Evolutionary conservation across 1,139 yeast genomes (phyloP).

Genomic region (Sugiyamaella xylanicola): DNA sequence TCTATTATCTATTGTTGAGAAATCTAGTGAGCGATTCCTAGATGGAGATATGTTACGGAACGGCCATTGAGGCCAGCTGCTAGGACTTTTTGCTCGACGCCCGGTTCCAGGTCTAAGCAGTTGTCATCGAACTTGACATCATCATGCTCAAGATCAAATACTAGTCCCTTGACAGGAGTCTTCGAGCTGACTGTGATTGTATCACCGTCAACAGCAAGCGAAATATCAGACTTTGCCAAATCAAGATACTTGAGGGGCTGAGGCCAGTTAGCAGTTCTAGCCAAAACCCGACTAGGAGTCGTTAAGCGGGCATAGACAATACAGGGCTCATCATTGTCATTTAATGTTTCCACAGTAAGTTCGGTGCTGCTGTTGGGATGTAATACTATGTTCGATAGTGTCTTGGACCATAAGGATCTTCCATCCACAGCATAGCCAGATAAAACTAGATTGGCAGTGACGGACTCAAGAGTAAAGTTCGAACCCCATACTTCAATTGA

Average conservation of each 20-base stretch:
- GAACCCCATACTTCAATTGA: slow-evolving; percentile 24
- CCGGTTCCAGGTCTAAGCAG: slow-evolving; percentile 30
- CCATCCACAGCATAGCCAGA: slow-evolving; percentile 3
- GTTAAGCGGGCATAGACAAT: slow-evolving; percentile 8
- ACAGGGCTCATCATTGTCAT: not conserved
- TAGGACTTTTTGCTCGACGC: slow-evolving; percentile 20
- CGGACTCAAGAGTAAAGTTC: slow-evolving; percentile 37
- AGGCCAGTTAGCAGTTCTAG: slow-evolving; percentile 30
- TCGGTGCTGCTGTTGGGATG: slow-evolving; percentile 7
- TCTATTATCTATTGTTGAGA: no score
- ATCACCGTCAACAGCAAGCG: slow-evolving; percentile 18
- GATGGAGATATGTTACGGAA: slow-evolving; percentile 18
- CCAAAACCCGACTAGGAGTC: not conserved
- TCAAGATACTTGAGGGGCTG: slow-evolving; percentile 30
- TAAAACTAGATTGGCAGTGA: slow-evolving; percentile 18
- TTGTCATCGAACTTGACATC: slow-evolving; percentile 31
- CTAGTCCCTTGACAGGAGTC: slow-evolving; percentile 29
- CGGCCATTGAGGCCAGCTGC: slow-evolving; percentile 25
- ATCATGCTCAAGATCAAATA: slow-evolving; percentile 23
- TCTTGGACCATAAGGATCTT: slow-evolving; percentile 43
- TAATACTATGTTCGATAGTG: slow-evolving; percentile 15
- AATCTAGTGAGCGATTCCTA: slow-evolving; percentile 10
- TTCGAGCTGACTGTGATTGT: slow-evolving; percentile 19
- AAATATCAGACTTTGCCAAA: slow-evolving; percentile 19
- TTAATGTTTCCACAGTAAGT: slow-evolving; percentile 1